Evolutionary conservation across 1,284 basidiomycete genomes (phyloP).

Genomic region (Leccinum angustisporum): DNA sequence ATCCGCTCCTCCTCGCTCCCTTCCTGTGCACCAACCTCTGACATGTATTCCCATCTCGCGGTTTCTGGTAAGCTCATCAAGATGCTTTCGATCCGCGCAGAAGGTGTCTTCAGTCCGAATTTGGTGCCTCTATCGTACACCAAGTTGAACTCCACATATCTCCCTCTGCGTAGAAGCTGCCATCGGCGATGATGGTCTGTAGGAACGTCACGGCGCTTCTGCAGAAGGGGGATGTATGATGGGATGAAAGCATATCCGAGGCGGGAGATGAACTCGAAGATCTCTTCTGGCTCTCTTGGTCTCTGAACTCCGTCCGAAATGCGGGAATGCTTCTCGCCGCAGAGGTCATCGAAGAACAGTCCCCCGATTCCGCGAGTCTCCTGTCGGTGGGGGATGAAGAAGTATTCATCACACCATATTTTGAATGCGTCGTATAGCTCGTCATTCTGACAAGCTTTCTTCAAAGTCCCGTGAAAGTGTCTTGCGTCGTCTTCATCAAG

Average conservation of each 20-base stretch:
- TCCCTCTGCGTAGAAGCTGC: constrained; percentile 86
- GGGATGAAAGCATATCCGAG: constrained; percentile 83
- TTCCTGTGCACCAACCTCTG: constrained; percentile 67
- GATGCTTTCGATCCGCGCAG: constrained; percentile 90
- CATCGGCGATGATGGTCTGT: constrained; percentile 76
- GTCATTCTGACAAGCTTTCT: constrained; percentile 75
- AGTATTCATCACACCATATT: constrained; percentile 98
- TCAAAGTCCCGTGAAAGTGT: constrained; percentile 86
- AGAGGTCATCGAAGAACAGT: constrained; percentile 94
- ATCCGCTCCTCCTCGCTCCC: constrained; percentile 65
- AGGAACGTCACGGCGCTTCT: constrained; percentile 55
- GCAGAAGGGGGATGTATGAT: constrained; percentile 84
- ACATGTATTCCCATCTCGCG: constrained; percentile 94
- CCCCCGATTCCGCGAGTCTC: constrained; percentile 93
- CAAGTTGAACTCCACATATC: constrained; percentile 95
- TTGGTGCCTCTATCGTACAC: constrained; percentile 86
- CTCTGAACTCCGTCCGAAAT: constrained; percentile 51
- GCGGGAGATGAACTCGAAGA: constrained; percentile 74
- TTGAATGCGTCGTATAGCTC: constrained; percentile 84
- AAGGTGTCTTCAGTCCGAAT: constrained; percentile 89
- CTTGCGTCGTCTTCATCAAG: constrained; percentile 84
- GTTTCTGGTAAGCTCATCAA: constrained; percentile 90
- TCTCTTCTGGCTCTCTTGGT: constrained; percentile 58
- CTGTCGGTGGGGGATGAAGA: constrained; percentile 88
- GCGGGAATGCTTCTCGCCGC: constrained; percentile 55